Conservation (phyloP, 148 eudicot species). For the Arctostaphylos glauca region DNA sequence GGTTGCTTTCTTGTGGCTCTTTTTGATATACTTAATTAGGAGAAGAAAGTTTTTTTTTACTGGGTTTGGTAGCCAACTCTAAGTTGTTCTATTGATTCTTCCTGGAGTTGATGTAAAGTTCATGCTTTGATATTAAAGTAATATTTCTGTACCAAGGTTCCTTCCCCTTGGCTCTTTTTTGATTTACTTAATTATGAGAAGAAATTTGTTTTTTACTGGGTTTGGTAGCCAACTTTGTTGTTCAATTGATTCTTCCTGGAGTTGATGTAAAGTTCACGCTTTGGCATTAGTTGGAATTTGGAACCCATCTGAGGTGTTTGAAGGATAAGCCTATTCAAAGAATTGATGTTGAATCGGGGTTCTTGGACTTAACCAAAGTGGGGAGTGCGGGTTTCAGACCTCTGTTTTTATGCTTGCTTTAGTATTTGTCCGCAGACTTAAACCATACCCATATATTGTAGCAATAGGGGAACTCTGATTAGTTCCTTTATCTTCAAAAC, state of each 20-base stretch:
- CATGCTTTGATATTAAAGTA: neutral
- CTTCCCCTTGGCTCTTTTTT: too few species aligned
- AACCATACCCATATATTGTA: neutral
- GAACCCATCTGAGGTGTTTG: neutral
- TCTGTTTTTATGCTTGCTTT: neutral
- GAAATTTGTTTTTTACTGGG: neutral
- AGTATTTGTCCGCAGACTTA: neutral
- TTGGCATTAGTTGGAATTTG: neutral
- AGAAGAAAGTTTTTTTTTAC: neutral
- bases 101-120: neutral
- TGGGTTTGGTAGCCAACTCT: neutral
- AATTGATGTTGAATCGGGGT: neutral
- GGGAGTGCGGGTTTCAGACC: neutral
- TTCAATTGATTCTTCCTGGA: neutral
- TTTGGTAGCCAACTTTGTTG: neutral
- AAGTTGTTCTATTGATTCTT: slow-evolving; percentile 2
- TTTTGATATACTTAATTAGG: too few species aligned
- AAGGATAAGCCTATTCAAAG: neutral
- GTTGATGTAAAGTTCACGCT: neutral
- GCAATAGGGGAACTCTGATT: neutral
- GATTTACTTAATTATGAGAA: too few species aligned
- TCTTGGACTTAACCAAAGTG: neutral
- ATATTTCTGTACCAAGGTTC: neutral
- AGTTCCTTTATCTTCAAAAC: neutral
- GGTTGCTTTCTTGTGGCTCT: too few species aligned